These are phyloP conservation scores for Lentinula boryana DNA, from an alignment of 768 basidiomycete genomes.

Conservation along the genomic window DNA sequence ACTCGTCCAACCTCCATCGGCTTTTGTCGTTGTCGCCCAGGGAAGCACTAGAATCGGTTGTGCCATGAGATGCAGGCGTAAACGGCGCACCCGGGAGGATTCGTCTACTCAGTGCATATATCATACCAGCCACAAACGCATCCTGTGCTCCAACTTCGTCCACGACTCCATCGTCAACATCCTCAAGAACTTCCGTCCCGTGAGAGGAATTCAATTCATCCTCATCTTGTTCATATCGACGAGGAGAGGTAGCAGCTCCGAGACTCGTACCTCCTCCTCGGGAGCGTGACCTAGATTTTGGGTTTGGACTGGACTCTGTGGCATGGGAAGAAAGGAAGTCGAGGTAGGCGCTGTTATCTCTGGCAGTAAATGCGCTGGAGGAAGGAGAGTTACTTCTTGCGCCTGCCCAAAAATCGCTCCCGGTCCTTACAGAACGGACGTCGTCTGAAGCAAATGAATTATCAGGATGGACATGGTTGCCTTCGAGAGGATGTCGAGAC, in stretches of 20 bases:
- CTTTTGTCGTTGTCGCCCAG: slow-evolving; percentile 37
- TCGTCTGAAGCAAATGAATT: slow-evolving; percentile 21
- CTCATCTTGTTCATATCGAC: slow-evolving; percentile 14
- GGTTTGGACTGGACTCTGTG: slow-evolving; percentile 6
- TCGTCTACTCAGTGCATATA: slow-evolving; percentile 69
- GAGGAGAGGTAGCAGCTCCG: neutral
- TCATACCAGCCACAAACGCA: slow-evolving; percentile 85
- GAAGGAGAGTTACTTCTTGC: slow-evolving; percentile 48
- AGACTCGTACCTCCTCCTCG: neutral
- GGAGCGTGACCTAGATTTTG: slow-evolving; percentile 3
- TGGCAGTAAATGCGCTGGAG: slow-evolving; percentile 48
- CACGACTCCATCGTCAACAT: slow-evolving; percentile 36
- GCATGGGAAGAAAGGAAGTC: slow-evolving; percentile 7
- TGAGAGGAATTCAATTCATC: slow-evolving; percentile 56
- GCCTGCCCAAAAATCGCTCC: slow-evolving; percentile 74
- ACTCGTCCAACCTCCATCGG: slow-evolving; percentile 78
- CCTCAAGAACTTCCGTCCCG: slow-evolving; percentile 47
- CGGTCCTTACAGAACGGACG: slow-evolving; percentile 50
- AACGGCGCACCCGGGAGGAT: slow-evolving; percentile 75
- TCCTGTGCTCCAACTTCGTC: slow-evolving; percentile 79
- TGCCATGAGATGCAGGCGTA: slow-evolving; percentile 46
- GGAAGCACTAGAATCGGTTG: slow-evolving; percentile 19
- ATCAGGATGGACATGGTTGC: neutral
- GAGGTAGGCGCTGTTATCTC: slow-evolving; percentile 15
- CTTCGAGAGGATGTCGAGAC: slow-evolving; percentile 5